Percentiles rank a stretch among this genome's conserved stretches.
Conservation (phyloP, 78 protist genomes). For the Ministeria vibrans region DNA sequence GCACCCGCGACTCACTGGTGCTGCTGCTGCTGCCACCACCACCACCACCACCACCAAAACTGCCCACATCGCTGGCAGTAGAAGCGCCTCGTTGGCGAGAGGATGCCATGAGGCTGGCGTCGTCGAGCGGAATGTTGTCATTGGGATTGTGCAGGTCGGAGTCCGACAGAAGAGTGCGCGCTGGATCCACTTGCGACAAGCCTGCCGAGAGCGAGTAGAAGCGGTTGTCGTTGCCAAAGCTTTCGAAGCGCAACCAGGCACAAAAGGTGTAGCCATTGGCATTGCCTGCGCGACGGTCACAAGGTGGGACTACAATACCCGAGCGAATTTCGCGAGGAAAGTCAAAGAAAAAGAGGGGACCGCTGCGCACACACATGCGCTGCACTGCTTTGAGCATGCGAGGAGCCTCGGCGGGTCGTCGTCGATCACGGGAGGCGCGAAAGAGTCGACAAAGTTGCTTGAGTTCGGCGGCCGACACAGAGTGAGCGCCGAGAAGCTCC, state of each 20-base stretch:
- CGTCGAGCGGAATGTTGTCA: too few species aligned
- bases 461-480: not conserved
- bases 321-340: not conserved
- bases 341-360: not conserved
- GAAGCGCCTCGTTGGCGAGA: not conserved
- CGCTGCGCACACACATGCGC: not conserved
- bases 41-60: too few species aligned
- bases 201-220: not conserved
- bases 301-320: not conserved
- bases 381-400: not conserved
- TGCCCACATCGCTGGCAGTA: not conserved
- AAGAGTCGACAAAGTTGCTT: not conserved
- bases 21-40: too few species aligned
- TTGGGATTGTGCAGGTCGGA: too few species aligned
- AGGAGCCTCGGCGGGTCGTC: not conserved
- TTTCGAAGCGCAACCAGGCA: not conserved
- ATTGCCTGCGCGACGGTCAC: not conserved
- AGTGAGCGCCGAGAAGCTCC: not conserved
- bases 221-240: not conserved
- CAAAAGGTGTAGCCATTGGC: not conserved
- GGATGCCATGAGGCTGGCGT: too few species aligned
- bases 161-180: not conserved
- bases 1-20: too few species aligned
- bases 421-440: not conserved
- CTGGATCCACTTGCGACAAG: not conserved